Conservation (phyloP, 106 monocot species). For the Dendrobium catenatum region DNA sequence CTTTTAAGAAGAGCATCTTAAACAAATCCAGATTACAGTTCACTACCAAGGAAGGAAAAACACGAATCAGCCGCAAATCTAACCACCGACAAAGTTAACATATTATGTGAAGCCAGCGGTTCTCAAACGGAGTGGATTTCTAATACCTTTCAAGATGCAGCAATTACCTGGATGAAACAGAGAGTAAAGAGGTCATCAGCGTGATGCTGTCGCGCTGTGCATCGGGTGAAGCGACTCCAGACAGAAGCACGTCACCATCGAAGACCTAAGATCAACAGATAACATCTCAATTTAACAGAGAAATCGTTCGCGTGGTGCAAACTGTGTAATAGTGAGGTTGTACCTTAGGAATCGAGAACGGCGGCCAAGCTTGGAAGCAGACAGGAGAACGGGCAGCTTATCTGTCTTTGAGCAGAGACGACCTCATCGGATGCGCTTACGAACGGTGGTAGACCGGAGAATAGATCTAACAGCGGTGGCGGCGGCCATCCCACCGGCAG, state of each 20-base stretch:
- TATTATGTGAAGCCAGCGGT: not conserved
- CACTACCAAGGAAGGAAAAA: not conserved
- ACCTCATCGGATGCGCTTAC: not conserved
- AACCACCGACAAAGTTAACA: not conserved
- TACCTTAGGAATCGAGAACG: not conserved
- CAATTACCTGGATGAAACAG: conserved; percentile 25
- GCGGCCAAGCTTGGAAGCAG: not conserved
- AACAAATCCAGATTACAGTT: not conserved
- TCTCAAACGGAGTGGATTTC: not conserved
- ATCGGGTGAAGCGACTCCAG: conserved; percentile 59
- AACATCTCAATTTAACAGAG: not conserved
- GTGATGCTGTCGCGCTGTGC: conserved; percentile 50
- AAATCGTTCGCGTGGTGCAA: not conserved
- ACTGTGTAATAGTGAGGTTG: not conserved
- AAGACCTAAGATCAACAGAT: conserved; percentile 27
- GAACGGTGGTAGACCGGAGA: not conserved
- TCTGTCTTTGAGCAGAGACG: no score
- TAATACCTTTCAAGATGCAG: conserved; percentile 48
- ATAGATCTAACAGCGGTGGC: conserved; percentile 1
- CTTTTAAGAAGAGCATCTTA: not conserved
- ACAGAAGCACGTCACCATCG: conserved; percentile 31
- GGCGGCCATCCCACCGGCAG: conserved; percentile 6
- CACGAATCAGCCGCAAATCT: not conserved
- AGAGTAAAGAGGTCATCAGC: conserved; percentile 60
- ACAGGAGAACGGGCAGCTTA: not conserved